Evolutionary conservation across 305 asterid species (phyloP), one percentile per base, ranked within the genome.

Genomic region (Solanum hybrid): DNA sequence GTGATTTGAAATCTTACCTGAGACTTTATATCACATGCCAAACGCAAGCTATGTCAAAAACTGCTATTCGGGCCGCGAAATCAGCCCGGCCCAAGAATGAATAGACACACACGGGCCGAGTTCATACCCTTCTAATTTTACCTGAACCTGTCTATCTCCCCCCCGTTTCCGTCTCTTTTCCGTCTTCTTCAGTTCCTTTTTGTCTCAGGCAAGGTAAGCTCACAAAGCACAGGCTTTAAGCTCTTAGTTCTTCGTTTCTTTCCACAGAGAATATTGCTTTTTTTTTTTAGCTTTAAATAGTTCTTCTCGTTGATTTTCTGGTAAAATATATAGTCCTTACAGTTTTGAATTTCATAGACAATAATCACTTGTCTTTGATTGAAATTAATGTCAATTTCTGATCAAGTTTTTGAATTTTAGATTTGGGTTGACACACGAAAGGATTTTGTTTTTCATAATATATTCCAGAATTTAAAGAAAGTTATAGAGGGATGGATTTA

Each of bases 401-500:
- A 37, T 78, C 34, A 79, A 79, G 60, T 37, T 36, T 79, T 78
- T 14, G 7, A 10, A 64, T 10, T 86, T 86, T 45, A 29, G 10
- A 31, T 86, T 86, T 19, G 40, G 77, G 36, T 32, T 87, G 87
- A 89, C 81, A 11, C n/a, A 51, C 36, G 42, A 37, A 73, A 10
- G 15, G 31, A 69, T 69, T 77, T 73, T 37, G 80, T 88, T 85
- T 85, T 42, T 56, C 69, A 7, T 17, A 7, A 86, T 92, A 86
- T 92, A 86, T 88, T 90, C 72, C 93, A 87, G 94, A 81, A 80
- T 81, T 86, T 92, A 51, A 56, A 90, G 86, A 69, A 88, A 27
- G 56, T 90, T 84, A 73, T 29, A n/a, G 89, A 71, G 77, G 60
- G 71, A 95, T 95, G 96, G 95, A 94, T 90, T 93, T 95, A 85